phyloP scores from a whole-genome alignment of 176 grass and related monocot genomes.

The Paspalum vaginatum region DNA sequence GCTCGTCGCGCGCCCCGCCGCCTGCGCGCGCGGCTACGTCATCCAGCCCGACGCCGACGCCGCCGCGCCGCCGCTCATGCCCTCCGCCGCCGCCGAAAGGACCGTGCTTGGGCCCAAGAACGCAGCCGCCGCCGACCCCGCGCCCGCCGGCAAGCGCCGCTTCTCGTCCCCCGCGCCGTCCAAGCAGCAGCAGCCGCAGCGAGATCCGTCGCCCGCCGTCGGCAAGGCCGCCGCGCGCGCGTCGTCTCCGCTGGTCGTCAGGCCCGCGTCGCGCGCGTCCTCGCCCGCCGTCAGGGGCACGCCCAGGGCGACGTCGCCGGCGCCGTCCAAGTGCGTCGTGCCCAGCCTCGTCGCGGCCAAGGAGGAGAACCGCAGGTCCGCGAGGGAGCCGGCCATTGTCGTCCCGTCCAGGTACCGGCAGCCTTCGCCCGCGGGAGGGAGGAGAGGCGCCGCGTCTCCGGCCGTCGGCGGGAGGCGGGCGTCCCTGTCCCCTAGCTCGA shows the following conservation, averaged over 20 bases:
- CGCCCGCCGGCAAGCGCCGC: slow-evolving; percentile 41
- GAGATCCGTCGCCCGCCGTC: slow-evolving; percentile 52
- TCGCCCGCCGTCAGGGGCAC: slow-evolving; percentile 48
- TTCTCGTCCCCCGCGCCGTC: slow-evolving; percentile 63
- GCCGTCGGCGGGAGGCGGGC: slow-evolving; percentile 50
- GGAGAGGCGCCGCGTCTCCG: slow-evolving; percentile 53
- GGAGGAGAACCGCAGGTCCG: slow-evolving; percentile 66
- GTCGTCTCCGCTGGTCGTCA: slow-evolving; percentile 37
- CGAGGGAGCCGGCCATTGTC: slow-evolving; percentile 71
- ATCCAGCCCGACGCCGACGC: slow-evolving; percentile 60
- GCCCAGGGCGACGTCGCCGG: slow-evolving; percentile 63
- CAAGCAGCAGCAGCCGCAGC: slow-evolving; percentile 57
- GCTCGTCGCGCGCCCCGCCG: slow-evolving; percentile 58
- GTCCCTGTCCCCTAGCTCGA: slow-evolving; percentile 59
- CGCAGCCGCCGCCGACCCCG: slow-evolving; percentile 32
- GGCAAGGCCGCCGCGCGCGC: slow-evolving; percentile 30
- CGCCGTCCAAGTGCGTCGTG: slow-evolving; percentile 84
- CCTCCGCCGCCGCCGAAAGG: slow-evolving; percentile 47
- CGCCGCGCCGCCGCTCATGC: slow-evolving; percentile 65
- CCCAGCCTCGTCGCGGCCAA: slow-evolving; percentile 72
- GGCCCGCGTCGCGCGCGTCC: slow-evolving; percentile 32
- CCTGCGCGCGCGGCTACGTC: slow-evolving; percentile 53
- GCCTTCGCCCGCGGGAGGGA: slow-evolving; percentile 58
- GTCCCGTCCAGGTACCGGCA: slow-evolving; percentile 86
- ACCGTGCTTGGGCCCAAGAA: slow-evolving; percentile 60